Conservation (phyloP, 768 basidiomycete species). For the Rickenella mellea region DNA sequence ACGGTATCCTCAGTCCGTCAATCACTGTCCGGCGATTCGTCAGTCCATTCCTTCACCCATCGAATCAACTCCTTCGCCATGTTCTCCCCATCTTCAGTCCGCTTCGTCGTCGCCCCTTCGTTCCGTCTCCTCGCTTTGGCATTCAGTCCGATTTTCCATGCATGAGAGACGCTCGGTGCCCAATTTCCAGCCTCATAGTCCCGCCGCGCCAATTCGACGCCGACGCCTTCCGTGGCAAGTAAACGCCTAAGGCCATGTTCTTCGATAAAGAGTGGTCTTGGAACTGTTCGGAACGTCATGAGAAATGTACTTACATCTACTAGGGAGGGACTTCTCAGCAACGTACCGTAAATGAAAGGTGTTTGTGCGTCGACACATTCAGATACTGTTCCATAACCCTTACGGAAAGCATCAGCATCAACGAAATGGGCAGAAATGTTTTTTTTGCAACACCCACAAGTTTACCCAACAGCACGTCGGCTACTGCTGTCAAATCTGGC, state of each 20-base stretch:
- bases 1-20: neutral
- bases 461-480: conserved; percentile 71
- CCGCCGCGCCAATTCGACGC: conserved; percentile 55
- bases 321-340: neutral
- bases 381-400: conserved; percentile 78
- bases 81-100: conserved; percentile 30
- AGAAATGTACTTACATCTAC: neutral
- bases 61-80: conserved; percentile 39
- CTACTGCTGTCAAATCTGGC: conserved; percentile 69
- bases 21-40: neutral
- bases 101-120: conserved; percentile 31
- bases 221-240: conserved; percentile 54
- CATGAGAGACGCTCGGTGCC: conserved; percentile 48
- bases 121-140: conserved; percentile 38
- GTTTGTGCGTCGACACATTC: conserved; percentile 72
- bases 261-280: conserved; percentile 72
- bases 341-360: conserved; percentile 67
- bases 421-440: neutral
- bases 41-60: conserved; percentile 34
- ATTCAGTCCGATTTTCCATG: conserved; percentile 40
- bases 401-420: neutral
- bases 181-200: conserved; percentile 69
- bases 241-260: conserved; percentile 66
- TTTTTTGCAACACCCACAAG: conserved; percentile 40
- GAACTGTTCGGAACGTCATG: conserved; percentile 26